These are phyloP conservation scores for Solanum corneliomulleri DNA, from an alignment of 257 asterid species.

Conservation along the genomic window DNA sequence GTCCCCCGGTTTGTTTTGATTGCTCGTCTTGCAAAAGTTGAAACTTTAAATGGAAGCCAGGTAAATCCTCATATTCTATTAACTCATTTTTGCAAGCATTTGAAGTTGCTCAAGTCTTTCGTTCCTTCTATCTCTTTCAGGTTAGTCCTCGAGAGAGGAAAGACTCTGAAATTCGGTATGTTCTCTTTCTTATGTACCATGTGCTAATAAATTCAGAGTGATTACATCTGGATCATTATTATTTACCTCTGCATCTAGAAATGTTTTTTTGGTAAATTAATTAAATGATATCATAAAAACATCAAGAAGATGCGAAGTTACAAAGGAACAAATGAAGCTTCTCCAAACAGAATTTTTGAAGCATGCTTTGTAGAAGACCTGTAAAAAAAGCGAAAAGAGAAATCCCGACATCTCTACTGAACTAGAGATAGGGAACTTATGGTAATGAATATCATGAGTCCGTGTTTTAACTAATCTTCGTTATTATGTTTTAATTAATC, in stretches of 20 bases:
- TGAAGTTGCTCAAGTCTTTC: conserved; percentile 3
- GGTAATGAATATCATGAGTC: not conserved
- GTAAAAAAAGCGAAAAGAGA: not conserved
- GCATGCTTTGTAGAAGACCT: not conserved
- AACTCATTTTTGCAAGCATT: not conserved
- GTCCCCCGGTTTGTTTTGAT: conserved; percentile 73
- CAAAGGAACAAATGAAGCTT: not conserved
- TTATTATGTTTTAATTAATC: not conserved
- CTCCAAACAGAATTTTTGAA: not conserved
- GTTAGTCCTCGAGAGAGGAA: conserved; percentile 78
- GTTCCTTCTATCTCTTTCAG: conserved; percentile 29
- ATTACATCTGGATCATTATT: not conserved
- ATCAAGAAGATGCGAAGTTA: not conserved
- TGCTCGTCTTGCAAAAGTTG: conserved; percentile 67
- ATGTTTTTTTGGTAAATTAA: not conserved
- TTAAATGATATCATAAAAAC: not conserved
- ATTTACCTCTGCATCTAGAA: not conserved
- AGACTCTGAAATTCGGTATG: conserved; percentile 93
- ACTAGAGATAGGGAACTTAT: not conserved
- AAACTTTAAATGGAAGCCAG: conserved; percentile 83
- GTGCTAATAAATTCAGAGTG: not conserved
- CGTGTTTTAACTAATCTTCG: not conserved
- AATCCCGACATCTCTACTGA: not conserved
- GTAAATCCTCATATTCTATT: conserved; percentile 18
- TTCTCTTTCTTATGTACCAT: conserved; percentile 4